phyloP scores from a whole-genome alignment of 208 protist species.

The Trypanosoma boissoni region DNA sequence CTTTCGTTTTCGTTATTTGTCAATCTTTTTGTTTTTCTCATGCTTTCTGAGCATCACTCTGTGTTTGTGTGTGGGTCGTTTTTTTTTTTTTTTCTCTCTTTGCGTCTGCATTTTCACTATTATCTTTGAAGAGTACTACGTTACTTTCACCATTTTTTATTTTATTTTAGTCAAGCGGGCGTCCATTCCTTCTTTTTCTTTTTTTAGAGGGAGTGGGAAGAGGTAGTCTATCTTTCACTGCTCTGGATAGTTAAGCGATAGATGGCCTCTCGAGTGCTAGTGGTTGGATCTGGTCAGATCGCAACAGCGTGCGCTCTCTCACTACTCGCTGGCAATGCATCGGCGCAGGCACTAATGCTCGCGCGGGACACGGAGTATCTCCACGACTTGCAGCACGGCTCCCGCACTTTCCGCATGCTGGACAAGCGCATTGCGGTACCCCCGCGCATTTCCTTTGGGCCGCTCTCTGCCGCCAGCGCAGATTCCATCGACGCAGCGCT shows the following conservation, averaged over 20 bases:
- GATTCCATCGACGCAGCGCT: conserved; percentile 20
- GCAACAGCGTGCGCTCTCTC: conserved; percentile 68
- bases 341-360: conserved; percentile 5
- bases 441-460: conserved; percentile 7
- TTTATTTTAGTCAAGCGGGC: no score
- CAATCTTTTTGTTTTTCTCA: conserved; percentile 9
- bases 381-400: conserved; percentile 21
- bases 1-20: no score
- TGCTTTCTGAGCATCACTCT: not conserved
- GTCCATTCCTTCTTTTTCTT: conserved; percentile 9
- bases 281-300: conserved; percentile 70
- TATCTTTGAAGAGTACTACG: no score
- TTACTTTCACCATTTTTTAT: no score
- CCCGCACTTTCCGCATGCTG: conserved; percentile 12
- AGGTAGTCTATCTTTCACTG: no score
- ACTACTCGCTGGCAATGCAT: conserved; percentile 29
- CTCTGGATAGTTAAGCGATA: no score
- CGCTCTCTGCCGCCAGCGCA: conserved; percentile 9
- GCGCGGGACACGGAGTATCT: conserved; percentile 27
- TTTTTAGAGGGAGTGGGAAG: no score
- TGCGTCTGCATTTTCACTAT: no score
- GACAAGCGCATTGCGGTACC: conserved; percentile 16
- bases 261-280: conserved; percentile 21
- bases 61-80: conserved; percentile 14
- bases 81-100: no score